Evolutionary conservation across 805 yeast genomes (phyloP), one percentile per base, ranked within the genome.

Genomic region (Candida multigemmis): DNA sequence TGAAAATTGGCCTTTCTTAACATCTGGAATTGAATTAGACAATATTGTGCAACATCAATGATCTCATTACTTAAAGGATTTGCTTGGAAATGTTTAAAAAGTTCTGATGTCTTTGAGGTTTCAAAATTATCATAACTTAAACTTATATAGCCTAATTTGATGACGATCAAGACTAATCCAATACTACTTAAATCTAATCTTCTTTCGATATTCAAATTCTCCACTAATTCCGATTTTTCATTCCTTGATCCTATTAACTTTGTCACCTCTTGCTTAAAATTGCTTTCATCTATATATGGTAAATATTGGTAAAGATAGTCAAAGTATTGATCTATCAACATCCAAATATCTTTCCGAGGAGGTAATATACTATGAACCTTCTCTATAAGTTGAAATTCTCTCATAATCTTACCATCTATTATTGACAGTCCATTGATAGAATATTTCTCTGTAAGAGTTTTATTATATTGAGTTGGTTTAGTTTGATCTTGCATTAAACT

Each of bases 21-120:
- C 16, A 74, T 32, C 24, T 65, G 66, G 46, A 74, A 74, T 35
- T 70, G 76, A 32, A 68, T 65, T 24, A 75, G 43, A 38, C 81
- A 74, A 34, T 60, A 44, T 32, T 69, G 69, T 0, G 80, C 77
- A 15, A 65, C 65, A 29, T 53, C 62, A 17, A 69, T 55, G 10
- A 51, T 55, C 13, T 63, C 63, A 21, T 58, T 47, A 11, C 63
- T 60, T 12, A 74, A 56, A 4, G 76, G 75, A 31, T 66, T 52
- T 2, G 48, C 39, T 27, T 69, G 37, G 11, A 75, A 47, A 38
- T 57, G 69, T 34, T 53, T 40, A 44, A 48, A 37, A 30, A 39
- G 42, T 28, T 46, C 56, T 1, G 35, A 46, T 12, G 33, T 48
- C 3, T 23, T 41, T 7, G 40, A 45, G 14, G 42, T 47, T 31